Conservation (phyloP, 2,329 filamentous ascomycete genomes). For the Pseudogymnoascus sp. region DNA sequence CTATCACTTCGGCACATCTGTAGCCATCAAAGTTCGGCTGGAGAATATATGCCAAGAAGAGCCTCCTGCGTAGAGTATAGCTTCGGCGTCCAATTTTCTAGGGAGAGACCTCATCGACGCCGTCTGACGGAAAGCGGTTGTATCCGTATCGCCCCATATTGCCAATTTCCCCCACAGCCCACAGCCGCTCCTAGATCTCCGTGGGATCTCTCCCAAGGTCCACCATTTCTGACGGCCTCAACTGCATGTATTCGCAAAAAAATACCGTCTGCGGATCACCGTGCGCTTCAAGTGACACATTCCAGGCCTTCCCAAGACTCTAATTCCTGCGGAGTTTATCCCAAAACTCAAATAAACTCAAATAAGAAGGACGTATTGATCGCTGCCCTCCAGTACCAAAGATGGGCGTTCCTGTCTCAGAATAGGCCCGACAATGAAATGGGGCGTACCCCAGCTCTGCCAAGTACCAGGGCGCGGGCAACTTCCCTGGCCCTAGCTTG, state of each 20-base stretch:
- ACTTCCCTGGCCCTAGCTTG: background rate
- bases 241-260: background rate
- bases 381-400: background rate
- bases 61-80: background rate
- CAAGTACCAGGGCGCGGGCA: background rate
- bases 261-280: background rate
- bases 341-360: background rate
- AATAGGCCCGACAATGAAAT: background rate
- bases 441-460: background rate
- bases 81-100: background rate
- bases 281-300: background rate
- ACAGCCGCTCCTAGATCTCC: background rate
- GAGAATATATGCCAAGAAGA: background rate
- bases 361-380: background rate
- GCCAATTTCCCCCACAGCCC: background rate
- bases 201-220: background rate
- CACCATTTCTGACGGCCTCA: background rate
- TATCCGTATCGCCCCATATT: background rate
- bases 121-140: background rate
- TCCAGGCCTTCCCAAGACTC: background rate
- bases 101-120: background rate
- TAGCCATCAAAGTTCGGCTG: background rate
- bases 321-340: background rate
- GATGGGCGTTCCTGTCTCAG: background rate
- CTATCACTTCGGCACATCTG: background rate